phyloP scores from a whole-genome alignment of 805 yeast genomes.

The Candida odintsovae region DNA sequence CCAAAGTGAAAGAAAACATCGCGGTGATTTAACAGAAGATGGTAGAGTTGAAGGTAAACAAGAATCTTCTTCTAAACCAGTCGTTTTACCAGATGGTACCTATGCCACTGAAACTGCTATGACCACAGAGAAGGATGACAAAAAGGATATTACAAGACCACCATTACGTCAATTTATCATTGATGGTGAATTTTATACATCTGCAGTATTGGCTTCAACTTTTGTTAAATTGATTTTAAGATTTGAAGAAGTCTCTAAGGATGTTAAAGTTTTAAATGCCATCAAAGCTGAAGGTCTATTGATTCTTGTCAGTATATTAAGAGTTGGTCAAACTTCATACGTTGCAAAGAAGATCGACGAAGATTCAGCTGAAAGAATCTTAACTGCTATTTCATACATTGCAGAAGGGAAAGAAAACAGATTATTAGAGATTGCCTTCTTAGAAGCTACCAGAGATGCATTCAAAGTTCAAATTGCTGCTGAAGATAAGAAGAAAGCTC shows the following conservation, averaged over 20 bases:
- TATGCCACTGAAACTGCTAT: constrained; percentile 92
- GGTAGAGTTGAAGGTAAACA: constrained; percentile 22
- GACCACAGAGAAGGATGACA: constrained; percentile 42
- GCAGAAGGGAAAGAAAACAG: constrained; percentile 53
- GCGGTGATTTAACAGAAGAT: constrained; percentile 29
- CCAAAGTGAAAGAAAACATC: constrained; percentile 56
- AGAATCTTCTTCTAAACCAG: constrained; percentile 54
- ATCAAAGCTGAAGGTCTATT: constrained; percentile 92
- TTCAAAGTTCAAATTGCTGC: constrained; percentile 63
- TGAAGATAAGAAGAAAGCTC: constrained; percentile 53
- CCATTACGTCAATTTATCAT: constrained; percentile 78
- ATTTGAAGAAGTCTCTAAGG: constrained; percentile 50
- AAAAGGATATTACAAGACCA: constrained; percentile 39
- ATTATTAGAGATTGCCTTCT: constrained; percentile 58
- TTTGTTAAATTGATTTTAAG: constrained; percentile 83
- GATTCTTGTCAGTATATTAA: constrained; percentile 82
- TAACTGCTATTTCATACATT: constrained; percentile 78
- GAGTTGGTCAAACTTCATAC: constrained; percentile 73
- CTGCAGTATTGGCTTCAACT: constrained; percentile 82
- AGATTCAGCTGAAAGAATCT: constrained; percentile 91
- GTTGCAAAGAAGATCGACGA: constrained; percentile 82
- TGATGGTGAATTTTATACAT: constrained; percentile 86
- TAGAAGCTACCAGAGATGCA: constrained; percentile 84
- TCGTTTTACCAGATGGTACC: constrained; percentile 96
- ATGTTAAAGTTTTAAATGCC: constrained; percentile 64